Evolutionary conservation across 2,329 filamentous ascomycete species (phyloP), one percentile per base, ranked within the genome.

Genomic region (Fusarium pseudonygamai): DNA sequence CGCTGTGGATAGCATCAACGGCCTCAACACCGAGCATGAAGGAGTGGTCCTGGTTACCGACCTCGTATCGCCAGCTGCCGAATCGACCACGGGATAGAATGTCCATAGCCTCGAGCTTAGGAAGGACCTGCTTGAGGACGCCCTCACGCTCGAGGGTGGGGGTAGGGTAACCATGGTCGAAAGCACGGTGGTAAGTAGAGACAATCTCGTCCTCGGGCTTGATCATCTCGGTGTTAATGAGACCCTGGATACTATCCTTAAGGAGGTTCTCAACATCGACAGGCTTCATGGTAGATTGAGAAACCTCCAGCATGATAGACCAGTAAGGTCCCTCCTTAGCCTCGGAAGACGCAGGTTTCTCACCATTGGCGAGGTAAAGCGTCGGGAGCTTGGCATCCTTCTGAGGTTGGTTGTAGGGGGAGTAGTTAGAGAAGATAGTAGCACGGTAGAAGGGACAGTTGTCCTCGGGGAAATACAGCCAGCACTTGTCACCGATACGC

Each of bases 391-490:
- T 96, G 81, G 88, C 92, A 65, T 92, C 91, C 67, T 91, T 87
- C 75, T 93, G 87, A 39, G 96, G 96, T 87, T 98, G 96, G 89
- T 99, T 99, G 90, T 97, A 92, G 60, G 96, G 96, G 28, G 96
- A 98, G 90, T 99, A 99, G 90, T 99, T 99, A 85, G 96, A 98
- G 91, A 99, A 99, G 87, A 99, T 98, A 81, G 96, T 99, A 80
- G 96, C 96, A 78, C 96, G 94, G 89, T 99, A 99, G 89, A 99
- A 99, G 82, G 95, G 95, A 88, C 95, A 98, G 89, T 99, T 93
- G 84, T 97, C 93, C 85, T 99, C 96, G 72, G 96, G 96, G 91
- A 98, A 99, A 90, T 99, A 99, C 76, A 99, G 88, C 95, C 96
- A 99, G 91, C 96, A 99, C 90, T 98, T 99, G 88, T 99, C 96